Evolutionary conservation across 306 rosid species (phyloP).

Genomic region (Oxytropis ochrocephala): DNA sequence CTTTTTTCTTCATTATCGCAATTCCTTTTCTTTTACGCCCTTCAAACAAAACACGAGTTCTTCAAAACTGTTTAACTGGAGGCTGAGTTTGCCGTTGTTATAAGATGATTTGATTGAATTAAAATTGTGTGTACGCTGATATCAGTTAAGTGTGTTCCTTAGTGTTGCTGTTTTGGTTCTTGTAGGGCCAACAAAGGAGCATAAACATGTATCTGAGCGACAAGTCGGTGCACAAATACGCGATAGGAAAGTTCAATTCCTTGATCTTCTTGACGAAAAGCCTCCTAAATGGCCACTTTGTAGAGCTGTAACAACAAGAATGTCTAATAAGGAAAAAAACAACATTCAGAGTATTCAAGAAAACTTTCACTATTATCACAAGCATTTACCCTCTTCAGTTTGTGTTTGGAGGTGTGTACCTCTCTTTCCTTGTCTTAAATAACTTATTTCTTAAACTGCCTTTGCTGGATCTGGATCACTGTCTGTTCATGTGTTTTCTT

Average conservation of each 20-base stretch:
- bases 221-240: not conserved
- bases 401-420: conserved; percentile 61
- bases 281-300: not conserved
- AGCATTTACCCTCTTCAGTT: conserved; percentile 37
- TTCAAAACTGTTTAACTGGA: not conserved
- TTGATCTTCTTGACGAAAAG: conserved; percentile 15
- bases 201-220: not conserved
- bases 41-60: not conserved
- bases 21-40: not conserved
- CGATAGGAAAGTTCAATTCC: conserved; percentile 15
- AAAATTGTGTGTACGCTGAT: not conserved
- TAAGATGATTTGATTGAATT: not conserved
- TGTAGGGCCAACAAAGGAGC: conserved; percentile 22
- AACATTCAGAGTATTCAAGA: conserved; percentile 12
- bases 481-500: not conserved
- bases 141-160: not conserved
- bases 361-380: not conserved
- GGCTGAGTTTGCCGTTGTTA: not conserved
- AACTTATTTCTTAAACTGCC: too few species aligned
- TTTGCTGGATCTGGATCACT: not conserved
- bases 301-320: conserved; percentile 7
- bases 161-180: not conserved
- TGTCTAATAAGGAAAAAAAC: conserved; percentile 21
- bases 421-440: conserved; percentile 23
- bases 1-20: not conserved